These are phyloP conservation scores for Yamadazyma nakazawae DNA, from an alignment of 805 yeast genomes.

Conservation along the genomic window DNA sequence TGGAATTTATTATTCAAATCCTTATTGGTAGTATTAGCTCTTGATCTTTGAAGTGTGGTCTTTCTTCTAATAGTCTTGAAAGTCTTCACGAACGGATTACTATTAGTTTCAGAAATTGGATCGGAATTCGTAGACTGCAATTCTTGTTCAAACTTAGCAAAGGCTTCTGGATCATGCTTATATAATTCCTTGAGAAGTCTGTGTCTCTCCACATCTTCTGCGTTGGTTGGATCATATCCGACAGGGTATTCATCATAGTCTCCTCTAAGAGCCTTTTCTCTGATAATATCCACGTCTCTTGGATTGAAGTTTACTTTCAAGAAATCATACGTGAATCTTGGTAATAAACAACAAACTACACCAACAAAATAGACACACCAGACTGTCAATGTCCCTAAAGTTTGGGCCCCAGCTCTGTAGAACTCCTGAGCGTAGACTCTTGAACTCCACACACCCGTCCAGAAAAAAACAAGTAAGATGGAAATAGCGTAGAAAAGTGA, in stretches of 20 bases:
- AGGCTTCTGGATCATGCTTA: slow-evolving; percentile 31
- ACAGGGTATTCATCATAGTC: slow-evolving; percentile 46
- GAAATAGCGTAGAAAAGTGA: slow-evolving; percentile 52
- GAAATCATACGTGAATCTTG: slow-evolving; percentile 55
- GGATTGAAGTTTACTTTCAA: slow-evolving; percentile 55
- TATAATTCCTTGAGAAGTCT: slow-evolving; percentile 31
- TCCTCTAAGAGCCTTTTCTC: slow-evolving; percentile 58
- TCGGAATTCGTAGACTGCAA: slow-evolving; percentile 10
- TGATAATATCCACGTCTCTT: slow-evolving; percentile 63
- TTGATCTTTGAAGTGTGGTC: slow-evolving; percentile 23
- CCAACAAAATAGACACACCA: slow-evolving; percentile 67
- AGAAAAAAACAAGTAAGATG: slow-evolving; percentile 55
- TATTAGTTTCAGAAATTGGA: slow-evolving; percentile 3
- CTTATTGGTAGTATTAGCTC: slow-evolving; percentile 19
- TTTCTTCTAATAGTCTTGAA: slow-evolving; percentile 34
- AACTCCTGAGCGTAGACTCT: slow-evolving; percentile 52
- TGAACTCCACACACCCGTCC: slow-evolving; percentile 81
- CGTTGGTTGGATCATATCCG: slow-evolving; percentile 52
- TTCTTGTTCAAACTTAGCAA: slow-evolving; percentile 31
- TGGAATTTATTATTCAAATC: slow-evolving; percentile 26
- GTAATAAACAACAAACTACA: slow-evolving; percentile 51
- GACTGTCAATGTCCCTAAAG: slow-evolving; percentile 57
- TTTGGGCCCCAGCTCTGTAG: slow-evolving; percentile 60
- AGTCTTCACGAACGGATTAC: slow-evolving; percentile 24
- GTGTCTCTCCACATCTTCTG: slow-evolving; percentile 40